Base-by-base conservation (phyloP, 202 grass and related monocot species). In the Digitaria exilis region DNA sequence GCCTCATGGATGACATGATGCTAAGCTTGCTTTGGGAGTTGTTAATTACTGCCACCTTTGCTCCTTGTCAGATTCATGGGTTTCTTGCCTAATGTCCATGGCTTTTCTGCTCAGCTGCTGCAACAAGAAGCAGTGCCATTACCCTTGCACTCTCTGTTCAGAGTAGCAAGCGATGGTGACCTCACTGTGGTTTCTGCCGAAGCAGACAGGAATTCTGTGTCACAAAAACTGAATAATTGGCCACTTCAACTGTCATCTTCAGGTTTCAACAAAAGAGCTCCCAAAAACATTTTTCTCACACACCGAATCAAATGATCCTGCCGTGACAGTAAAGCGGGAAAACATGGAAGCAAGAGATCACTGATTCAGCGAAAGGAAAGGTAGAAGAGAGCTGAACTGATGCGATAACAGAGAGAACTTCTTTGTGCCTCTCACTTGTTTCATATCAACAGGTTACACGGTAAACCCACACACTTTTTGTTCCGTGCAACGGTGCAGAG, bases 381-480 rank as follows among this genome's bases (percentile, higher is more conserved):
- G 14, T 17, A n/a, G 46, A 67, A 41, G 48, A 24, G 24, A 51
- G 2, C 5, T 0, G 49, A 86, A 52, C 18, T 63, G 32, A 75
- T 9, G 12, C 25, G 43, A 75, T 86, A 79, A 52, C 13, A 0
- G 50, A 74, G 88, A 60, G 31, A 9, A 7, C 25, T 29, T 30
- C 15, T 79, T 79, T 32, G 54, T 42, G 58, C 43, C 61, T 64
- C 84, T 69, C 60, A 0, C 28, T 87, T 77, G 0, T 50, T 49
- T 45, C 75, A 80, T 80, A 87, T 75, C 34, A 15, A 84, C 74
- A 86, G 32, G 74, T 61, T 29, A 62, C 88, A 86, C 48, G 58
- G 35, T 13, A n/a, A 45, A 5, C 79, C 62, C 67, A 62, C 39
- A 73, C 44, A 75, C 52, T 22, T 10, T 14, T 5, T 21, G 65